Evolutionary conservation across 1,139 yeast species (phyloP).

Genomic region (Scheffersomyces stambukii): DNA sequence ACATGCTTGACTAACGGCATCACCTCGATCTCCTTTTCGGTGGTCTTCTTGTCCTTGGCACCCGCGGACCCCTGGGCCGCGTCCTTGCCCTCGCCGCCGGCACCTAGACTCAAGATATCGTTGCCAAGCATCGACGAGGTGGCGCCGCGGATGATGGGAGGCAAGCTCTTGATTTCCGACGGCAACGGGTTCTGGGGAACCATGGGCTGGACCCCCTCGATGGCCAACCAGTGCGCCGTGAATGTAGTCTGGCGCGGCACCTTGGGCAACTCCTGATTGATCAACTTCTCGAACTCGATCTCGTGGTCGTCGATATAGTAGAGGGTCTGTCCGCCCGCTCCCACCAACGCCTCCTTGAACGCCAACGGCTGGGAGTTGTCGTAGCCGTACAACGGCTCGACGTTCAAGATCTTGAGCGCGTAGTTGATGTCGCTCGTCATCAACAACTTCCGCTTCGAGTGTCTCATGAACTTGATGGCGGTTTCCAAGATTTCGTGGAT

Average conservation of each 20-base stretch:
- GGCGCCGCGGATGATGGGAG: constrained; percentile 71
- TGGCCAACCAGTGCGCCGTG: constrained; percentile 98
- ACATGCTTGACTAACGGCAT: constrained; percentile 97
- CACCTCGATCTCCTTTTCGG: constrained; percentile 65
- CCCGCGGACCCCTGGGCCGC: constrained; percentile 1
- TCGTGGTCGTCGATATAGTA: constrained; percentile 90
- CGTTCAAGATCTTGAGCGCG: constrained; percentile 79
- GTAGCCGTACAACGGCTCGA: constrained; percentile 83
- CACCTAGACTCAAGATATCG: constrained; percentile 30
- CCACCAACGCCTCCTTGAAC: constrained; percentile 80
- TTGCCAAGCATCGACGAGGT: constrained; percentile 46
- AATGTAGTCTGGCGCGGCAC: constrained; percentile 90
- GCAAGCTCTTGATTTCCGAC: constrained; percentile 61
- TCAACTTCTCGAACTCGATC: constrained; percentile 88
- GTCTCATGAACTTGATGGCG: constrained; percentile 94
- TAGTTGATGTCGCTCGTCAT: constrained; percentile 79
- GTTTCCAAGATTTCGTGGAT: constrained; percentile 94
- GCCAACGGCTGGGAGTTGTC: constrained; percentile 57
- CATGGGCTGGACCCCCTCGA: constrained; percentile 98
- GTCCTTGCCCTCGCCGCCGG: constrained; percentile 18
- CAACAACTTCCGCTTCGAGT: constrained; percentile 77
- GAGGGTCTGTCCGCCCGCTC: constrained; percentile 85
- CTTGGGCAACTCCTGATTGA: constrained; percentile 91
- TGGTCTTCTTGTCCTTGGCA: constrained; percentile 22
- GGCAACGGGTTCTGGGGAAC: constrained; percentile 95